Evolutionary conservation across 1,284 basidiomycete species (phyloP).

Genomic region (Sanghuangporus sanghuang): DNA sequence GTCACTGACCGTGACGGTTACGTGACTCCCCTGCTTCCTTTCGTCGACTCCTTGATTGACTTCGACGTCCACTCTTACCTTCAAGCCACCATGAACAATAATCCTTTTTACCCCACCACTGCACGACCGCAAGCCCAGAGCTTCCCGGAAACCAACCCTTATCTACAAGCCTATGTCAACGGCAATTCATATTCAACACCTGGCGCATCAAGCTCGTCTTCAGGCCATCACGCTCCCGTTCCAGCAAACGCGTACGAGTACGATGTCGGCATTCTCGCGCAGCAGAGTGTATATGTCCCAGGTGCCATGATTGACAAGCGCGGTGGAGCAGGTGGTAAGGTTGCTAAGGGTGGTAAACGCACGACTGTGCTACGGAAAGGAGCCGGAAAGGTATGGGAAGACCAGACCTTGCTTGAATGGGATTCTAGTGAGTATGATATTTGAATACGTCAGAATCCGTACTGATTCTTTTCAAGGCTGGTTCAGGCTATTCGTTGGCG

Average conservation of each 20-base stretch:
- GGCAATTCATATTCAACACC: constrained; percentile 68
- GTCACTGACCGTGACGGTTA: not conserved
- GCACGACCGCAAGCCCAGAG: constrained; percentile 33
- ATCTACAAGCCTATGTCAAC: constrained; percentile 64
- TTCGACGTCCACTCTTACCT: not conserved
- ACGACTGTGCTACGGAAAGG: constrained; percentile 94
- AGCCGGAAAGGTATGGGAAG: constrained; percentile 96
- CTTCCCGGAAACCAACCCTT: constrained; percentile 61
- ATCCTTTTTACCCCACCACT: constrained; percentile 44
- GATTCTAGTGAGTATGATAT: constrained; percentile 73
- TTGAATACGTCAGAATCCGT: constrained; percentile 7
- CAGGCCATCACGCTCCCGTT: constrained; percentile 71
- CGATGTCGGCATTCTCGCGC: constrained; percentile 80
- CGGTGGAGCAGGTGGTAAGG: constrained; percentile 76
- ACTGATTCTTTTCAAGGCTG: constrained; percentile 55
- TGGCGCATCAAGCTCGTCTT: constrained; percentile 40
- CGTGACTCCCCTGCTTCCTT: not conserved
- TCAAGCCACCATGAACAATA: constrained; percentile 19
- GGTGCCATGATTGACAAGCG: constrained; percentile 84
- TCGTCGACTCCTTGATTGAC: not conserved
- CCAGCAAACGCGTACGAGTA: constrained; percentile 88
- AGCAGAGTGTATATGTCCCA: constrained; percentile 84
- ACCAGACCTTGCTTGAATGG: constrained; percentile 96
- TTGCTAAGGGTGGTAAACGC: constrained; percentile 87
- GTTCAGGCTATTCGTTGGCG: constrained; percentile 97